These are phyloP conservation scores for Triticum turgidum DNA, from an alignment of 176 grass and related monocot genomes.

Conservation along the genomic window DNA sequence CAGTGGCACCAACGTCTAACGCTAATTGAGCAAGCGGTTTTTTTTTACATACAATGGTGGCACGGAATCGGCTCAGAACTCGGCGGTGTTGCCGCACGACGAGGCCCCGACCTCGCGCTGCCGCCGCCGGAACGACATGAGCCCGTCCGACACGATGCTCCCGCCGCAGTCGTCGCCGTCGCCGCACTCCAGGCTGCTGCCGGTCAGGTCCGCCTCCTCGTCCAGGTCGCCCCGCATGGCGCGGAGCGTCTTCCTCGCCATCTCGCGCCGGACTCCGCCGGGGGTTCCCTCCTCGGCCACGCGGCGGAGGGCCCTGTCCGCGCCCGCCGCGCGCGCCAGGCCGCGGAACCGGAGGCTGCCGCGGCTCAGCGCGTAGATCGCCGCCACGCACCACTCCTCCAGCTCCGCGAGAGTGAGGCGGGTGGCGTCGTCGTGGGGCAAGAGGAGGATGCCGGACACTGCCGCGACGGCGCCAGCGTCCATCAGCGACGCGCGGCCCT, in stretches of 20 bases:
- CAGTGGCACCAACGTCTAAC: background rate
- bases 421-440: background rate
- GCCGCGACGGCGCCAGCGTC: slow-evolving; percentile 60
- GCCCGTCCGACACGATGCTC: slow-evolving; percentile 71
- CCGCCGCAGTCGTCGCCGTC: slow-evolving; percentile 54
- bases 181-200: slow-evolving; percentile 51
- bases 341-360: slow-evolving; percentile 76
- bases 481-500: slow-evolving; percentile 74
- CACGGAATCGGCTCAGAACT: slow-evolving; percentile 47
- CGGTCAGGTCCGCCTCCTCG: slow-evolving; percentile 31
- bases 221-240: slow-evolving; percentile 53
- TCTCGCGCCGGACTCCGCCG: slow-evolving; percentile 57
- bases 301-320: slow-evolving; percentile 49
- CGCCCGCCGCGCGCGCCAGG: slow-evolving; percentile 58
- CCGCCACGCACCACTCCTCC: slow-evolving; percentile 72
- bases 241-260: slow-evolving; percentile 73
- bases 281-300: slow-evolving; percentile 45
- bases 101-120: slow-evolving; percentile 35
- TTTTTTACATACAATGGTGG: slow-evolving; percentile 15
- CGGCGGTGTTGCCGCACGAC: slow-evolving; percentile 46
- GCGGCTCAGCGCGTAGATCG: slow-evolving; percentile 81
- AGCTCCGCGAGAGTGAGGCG: background rate
- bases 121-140: slow-evolving; percentile 73
- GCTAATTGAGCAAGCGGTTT: background rate
- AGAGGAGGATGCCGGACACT: slow-evolving; percentile 48